A percentile compares a stretch with the other conserved stretches of the same genome.
Evolutionary conservation across 1,139 yeast species (phyloP).

Genomic region (Nadsonia commutata): DNA sequence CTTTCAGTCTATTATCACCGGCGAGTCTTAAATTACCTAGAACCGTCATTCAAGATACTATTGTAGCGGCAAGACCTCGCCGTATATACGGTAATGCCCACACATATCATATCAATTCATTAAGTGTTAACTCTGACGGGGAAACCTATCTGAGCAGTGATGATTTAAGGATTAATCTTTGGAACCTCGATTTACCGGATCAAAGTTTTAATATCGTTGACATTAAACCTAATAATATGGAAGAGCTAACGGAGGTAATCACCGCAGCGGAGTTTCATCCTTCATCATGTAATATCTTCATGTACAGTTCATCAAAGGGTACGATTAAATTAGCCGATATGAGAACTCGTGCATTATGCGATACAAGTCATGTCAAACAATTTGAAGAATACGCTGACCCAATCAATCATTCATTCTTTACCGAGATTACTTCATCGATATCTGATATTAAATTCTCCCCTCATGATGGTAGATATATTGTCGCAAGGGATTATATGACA

Average conservation of each 20-base stretch:
- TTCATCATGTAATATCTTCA: constrained; percentile 74
- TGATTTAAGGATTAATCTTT: constrained; percentile 85
- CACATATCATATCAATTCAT: constrained; percentile 94
- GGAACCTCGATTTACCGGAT: constrained; percentile 92
- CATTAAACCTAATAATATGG: constrained; percentile 97
- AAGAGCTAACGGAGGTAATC: constrained; percentile 94
- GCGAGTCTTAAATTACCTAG: constrained; percentile 59
- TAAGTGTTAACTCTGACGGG: constrained; percentile 87
- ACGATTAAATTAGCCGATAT: constrained; percentile 91
- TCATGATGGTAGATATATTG: constrained; percentile 85
- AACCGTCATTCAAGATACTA: constrained; percentile 80
- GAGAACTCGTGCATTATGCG: constrained; percentile 93
- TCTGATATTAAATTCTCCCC: constrained; percentile 91
- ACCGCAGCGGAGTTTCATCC: constrained; percentile 99
- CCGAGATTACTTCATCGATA: constrained; percentile 91
- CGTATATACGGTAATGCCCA: constrained; percentile 90
- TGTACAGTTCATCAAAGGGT: constrained; percentile 96
- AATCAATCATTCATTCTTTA: constrained; percentile 83
- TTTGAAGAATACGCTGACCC: constrained; percentile 93
- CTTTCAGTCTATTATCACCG: constrained; percentile 16
- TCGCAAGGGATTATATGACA: constrained; percentile 91
- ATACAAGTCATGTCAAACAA: constrained; percentile 67
- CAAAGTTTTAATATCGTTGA: constrained; percentile 93
- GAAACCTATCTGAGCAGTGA: constrained; percentile 91
- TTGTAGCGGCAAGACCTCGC: constrained; percentile 90